Evolutionary conservation across 495 filamentous ascomycete genomes (phyloP).

Genomic region (Endocarpon pusillum): DNA sequence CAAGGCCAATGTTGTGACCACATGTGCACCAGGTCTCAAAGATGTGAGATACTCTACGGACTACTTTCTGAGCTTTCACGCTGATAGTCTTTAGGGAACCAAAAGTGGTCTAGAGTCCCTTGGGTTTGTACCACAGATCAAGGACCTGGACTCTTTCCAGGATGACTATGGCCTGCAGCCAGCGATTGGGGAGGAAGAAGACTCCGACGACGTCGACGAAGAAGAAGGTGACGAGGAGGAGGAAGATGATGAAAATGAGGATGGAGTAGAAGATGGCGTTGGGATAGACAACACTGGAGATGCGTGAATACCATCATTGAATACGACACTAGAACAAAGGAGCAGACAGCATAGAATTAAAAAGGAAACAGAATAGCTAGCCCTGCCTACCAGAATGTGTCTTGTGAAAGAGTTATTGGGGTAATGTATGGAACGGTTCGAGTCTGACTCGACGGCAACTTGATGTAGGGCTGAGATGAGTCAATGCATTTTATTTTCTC

Average conservation of each 20-base stretch:
- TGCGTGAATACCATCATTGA: too few relatives aligned
- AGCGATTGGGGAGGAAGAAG: slow-evolving; percentile 49
- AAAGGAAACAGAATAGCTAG: too few relatives aligned
- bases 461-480: too few relatives aligned
- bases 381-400: too few relatives aligned
- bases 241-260: slow-evolving; percentile 28
- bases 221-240: slow-evolving; percentile 34
- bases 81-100: slow-evolving; percentile 35
- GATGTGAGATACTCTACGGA: slow-evolving; percentile 44
- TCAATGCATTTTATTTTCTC: too few relatives aligned
- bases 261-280: slow-evolving; percentile 20
- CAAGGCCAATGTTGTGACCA: slow-evolving; percentile 67
- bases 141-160: slow-evolving; percentile 63
- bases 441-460: too few relatives aligned
- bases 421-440: too few relatives aligned
- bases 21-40: slow-evolving; percentile 71
- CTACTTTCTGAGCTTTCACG: background rate
- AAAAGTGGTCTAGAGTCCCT: slow-evolving; percentile 50
- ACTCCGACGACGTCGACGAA: slow-evolving; percentile 46
- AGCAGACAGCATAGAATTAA: too few relatives aligned
- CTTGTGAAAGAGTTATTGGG: too few relatives aligned
- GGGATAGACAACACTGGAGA: too few relatives aligned
- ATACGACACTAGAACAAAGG: too few relatives aligned
- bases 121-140: slow-evolving; percentile 63
- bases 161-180: slow-evolving; percentile 77